Evolutionary conservation across 345 rosid species (phyloP), one percentile per base, ranked within the genome.

Genomic region (Heritiera fomes): DNA sequence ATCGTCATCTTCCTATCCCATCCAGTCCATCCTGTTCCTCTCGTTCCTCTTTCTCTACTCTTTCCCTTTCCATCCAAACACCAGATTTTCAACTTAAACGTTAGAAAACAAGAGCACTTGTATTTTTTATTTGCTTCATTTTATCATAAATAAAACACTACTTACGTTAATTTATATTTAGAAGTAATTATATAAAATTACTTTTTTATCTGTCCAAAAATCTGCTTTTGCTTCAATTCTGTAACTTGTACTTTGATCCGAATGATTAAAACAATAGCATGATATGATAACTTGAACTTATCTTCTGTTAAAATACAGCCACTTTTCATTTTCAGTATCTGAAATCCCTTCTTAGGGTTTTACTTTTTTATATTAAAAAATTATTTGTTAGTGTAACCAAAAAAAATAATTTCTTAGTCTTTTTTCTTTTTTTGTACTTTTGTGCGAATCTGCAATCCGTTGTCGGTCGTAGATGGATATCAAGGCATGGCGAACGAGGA

Each of bases 401-500:
- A 38, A 5, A 23, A 60, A 60, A 40, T 12, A 1, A 40, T 58
- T 59, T 4, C 20, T 3, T 1, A 17, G 15, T 13, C 4, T 23
- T 7, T 30, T 6, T 32, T 63, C 8, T 32, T 8, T 41, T 23
- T 7, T 20, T 13, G 73, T 7, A 14, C 55, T 13, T 7, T 68
- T 41, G 63, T 43, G 15, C 52, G 40, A 13, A 53, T 76, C 34
- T 75, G 73, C 65, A 30, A 62, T 62, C n/a, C 60, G 23, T 46
- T 60, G 75, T 70, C 59, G 75, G 68, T 45, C 50, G 65, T 61
- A 20, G 81, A 85, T 85, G 87, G 84, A 71, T 79, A 50, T 61
- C 74, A 74, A 83, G 83, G 79, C 80, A 80, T 82, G 84, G 84
- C 80, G 71, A 80, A 73, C 82, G 74, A 65, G 76, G 87, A 83